Evolutionary conservation across 2,329 filamentous ascomycete species (phyloP), one percentile per base, ranked within the genome.

Genomic region (Venturia asperata): DNA sequence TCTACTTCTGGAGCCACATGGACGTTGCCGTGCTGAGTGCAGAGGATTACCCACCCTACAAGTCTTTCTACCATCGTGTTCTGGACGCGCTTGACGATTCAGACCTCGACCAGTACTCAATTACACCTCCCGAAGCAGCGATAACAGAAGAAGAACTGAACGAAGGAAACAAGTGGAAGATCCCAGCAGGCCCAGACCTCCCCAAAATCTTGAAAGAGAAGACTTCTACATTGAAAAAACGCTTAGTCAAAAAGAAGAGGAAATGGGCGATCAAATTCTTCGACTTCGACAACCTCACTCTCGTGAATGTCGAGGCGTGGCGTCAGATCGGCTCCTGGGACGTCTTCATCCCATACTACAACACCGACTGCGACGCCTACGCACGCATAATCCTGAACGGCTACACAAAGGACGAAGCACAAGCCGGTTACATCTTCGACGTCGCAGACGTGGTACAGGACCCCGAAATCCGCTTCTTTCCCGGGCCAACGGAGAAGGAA

Each of bases 1-100:
- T 79, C 68, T 85, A 83, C 71, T 85, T 82, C 70, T 85, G 81
- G 81, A 78, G 75, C n/a, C 83, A 84, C 70, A 82, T 83, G 78
- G 83, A 85, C 68, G 78, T 84, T 10, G 75, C 80, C 0, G 77
- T 77, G 1, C 69, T 81, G 1, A 74, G 77, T 0, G 78, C 77
- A 66, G 81, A 83, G 66, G 69, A 70, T 30, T 58, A 43, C 9
- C 37, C 41, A 3, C 69, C 71, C 1, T 76, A 72, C 65, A 69
- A 69, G 45, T 72, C 72, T 1, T 69, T 76, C 27, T 75, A 76
- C 64, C 34, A 69, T 13, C 68, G 70, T 10, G 66, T 71, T 5
- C 61, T 75, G 9, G 69, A 71, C 39, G 61, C 66, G 34, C 69
- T 69, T 10, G 30, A 65, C 27, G 17, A 30, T 6, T 37, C 47